Evolutionary conservation across 495 filamentous ascomycete genomes (phyloP).

Genomic region (Parachaetomium inaequale): DNA sequence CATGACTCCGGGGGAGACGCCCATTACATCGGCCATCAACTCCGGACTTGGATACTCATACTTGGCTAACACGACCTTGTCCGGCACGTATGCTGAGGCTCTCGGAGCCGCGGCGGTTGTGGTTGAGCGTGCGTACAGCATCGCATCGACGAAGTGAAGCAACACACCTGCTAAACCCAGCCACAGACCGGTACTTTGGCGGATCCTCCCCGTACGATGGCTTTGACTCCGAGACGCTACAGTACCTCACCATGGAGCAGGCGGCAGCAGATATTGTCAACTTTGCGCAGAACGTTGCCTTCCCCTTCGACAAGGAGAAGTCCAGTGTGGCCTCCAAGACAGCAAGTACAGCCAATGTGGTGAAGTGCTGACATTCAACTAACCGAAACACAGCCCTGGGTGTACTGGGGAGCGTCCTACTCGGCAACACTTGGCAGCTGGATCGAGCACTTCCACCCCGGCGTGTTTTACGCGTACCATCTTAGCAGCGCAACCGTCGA

Average conservation of each 20-base stretch:
- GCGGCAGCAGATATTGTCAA: slow-evolving; percentile 57
- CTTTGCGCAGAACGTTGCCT: slow-evolving; percentile 56
- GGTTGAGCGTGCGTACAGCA: slow-evolving; percentile 48
- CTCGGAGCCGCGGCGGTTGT: slow-evolving; percentile 56
- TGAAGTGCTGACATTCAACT: not conserved
- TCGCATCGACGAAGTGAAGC: not conserved
- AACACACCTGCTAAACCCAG: not conserved
- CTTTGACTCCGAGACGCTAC: slow-evolving; percentile 54
- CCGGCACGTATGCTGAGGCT: slow-evolving; percentile 50
- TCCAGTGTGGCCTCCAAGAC: slow-evolving; percentile 52
- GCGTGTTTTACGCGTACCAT: slow-evolving; percentile 64
- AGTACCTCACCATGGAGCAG: slow-evolving; percentile 59
- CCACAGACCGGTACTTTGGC: slow-evolving; percentile 56
- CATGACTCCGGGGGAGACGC: slow-evolving; percentile 56
- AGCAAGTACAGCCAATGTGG: slow-evolving; percentile 6
- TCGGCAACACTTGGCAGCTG: slow-evolving; percentile 60
- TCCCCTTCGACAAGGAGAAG: slow-evolving; percentile 53
- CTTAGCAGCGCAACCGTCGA: slow-evolving; percentile 60
- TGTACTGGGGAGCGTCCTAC: slow-evolving; percentile 61
- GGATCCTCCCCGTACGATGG: slow-evolving; percentile 56
- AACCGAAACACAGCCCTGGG: slow-evolving; percentile 49
- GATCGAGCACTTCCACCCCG: slow-evolving; percentile 56
- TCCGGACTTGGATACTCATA: slow-evolving; percentile 36
- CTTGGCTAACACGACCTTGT: slow-evolving; percentile 48
- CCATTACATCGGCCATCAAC: slow-evolving; percentile 42